These are phyloP conservation scores for Microdochium nivale DNA, from an alignment of 2,329 filamentous ascomycete species.

Conservation along the genomic window DNA sequence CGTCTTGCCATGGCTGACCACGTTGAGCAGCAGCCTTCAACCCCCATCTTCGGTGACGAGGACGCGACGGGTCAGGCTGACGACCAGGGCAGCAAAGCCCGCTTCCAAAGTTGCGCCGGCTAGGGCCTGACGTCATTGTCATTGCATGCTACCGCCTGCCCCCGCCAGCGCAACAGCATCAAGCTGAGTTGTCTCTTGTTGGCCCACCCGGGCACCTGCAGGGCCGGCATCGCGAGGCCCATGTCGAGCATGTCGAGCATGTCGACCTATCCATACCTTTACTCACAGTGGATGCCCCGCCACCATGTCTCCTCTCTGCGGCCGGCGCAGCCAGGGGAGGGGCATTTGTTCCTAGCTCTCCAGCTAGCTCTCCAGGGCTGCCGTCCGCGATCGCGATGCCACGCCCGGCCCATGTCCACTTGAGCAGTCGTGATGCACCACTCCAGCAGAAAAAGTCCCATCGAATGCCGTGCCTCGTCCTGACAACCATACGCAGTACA, in stretches of 20 bases:
- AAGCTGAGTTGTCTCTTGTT: not conserved
- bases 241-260: too few species aligned
- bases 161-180: not conserved
- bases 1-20: too few species aligned
- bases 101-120: too few species aligned
- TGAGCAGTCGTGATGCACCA: not conserved
- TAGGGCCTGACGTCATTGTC: not conserved
- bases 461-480: too few species aligned
- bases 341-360: not conserved
- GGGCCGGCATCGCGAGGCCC: not conserved
- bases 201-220: not conserved
- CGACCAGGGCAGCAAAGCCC: too few species aligned
- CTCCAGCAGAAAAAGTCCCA: not conserved
- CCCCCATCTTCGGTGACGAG: too few species aligned
- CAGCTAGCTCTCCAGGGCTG: not conserved
- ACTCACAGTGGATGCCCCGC: too few species aligned
- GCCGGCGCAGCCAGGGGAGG: not conserved
- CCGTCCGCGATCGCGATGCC: not conserved
- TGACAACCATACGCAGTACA: too few species aligned
- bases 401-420: too few species aligned
- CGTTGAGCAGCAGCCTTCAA: too few species aligned
- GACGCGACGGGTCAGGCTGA: too few species aligned
- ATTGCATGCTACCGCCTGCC: not conserved
- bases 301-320: not conserved
- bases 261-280: too few species aligned